Conservation (phyloP, 371 early-diverging fungal species). For the Saksenaea oblongispora region DNA sequence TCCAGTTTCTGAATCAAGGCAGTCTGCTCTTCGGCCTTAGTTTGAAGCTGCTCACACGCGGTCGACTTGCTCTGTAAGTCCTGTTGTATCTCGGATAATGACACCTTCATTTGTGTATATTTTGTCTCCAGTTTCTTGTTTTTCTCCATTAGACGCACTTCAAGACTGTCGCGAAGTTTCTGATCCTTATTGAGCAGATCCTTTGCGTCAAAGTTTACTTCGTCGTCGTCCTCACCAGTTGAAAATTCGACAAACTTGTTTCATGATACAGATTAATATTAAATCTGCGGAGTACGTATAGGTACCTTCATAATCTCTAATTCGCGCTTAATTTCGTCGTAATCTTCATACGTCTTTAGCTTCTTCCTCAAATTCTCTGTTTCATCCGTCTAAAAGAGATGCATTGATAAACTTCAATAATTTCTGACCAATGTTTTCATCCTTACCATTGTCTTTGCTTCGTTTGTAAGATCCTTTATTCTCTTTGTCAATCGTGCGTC, state of each 20-base stretch:
- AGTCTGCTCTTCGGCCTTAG: conserved; percentile 50
- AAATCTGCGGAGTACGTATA: not conserved
- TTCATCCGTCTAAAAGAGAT: conserved; percentile 50
- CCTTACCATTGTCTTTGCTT: conserved; percentile 38
- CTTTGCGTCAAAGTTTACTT: conserved; percentile 38
- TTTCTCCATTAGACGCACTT: conserved; percentile 78
- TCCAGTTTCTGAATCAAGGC: conserved; percentile 67
- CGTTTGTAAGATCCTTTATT: conserved; percentile 53
- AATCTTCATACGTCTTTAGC: conserved; percentile 65
- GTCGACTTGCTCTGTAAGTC: conserved; percentile 34
- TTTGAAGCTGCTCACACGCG: conserved; percentile 29
- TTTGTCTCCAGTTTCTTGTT: conserved; percentile 80
- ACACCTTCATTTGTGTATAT: conserved; percentile 69
- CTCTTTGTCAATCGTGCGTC: conserved; percentile 47
- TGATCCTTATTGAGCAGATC: conserved; percentile 37
- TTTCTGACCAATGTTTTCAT: conserved; percentile 14
- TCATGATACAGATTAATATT: not conserved
- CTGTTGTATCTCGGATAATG: conserved; percentile 35
- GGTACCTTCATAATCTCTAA: conserved; percentile 81
- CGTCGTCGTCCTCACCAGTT: conserved; percentile 44
- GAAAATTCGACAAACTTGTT: conserved; percentile 54
- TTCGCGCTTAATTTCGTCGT: conserved; percentile 85
- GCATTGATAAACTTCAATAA: not conserved
- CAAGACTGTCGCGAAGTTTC: conserved; percentile 52
- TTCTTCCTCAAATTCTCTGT: conserved; percentile 50